Conservation (phyloP, 345 rosid species). For the Punica granatum region DNA sequence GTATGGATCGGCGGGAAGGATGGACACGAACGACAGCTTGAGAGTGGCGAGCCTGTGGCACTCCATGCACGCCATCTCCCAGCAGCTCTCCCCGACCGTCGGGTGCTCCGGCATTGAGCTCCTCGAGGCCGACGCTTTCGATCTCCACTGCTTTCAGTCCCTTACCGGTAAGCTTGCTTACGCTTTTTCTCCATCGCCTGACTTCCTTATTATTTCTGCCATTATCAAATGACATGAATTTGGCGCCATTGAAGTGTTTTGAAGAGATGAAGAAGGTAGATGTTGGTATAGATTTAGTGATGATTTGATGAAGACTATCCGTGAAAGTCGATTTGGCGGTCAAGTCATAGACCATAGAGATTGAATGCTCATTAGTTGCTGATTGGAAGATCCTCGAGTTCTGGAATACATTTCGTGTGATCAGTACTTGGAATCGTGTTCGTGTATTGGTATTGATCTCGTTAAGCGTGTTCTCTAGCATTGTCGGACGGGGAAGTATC, state of each 20-base stretch:
- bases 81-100: slow-evolving; percentile 82
- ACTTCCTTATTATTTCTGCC: neutral
- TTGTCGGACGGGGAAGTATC: neutral
- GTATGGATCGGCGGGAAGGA: slow-evolving; percentile 85
- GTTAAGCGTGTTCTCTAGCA: too few relatives aligned
- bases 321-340: neutral
- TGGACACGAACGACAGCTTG: slow-evolving; percentile 97
- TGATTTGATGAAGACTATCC: neutral
- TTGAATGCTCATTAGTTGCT: neutral
- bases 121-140: slow-evolving; percentile 90
- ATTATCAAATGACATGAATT: neutral
- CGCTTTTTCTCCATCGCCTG: neutral
- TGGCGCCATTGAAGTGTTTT: neutral
- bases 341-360: neutral
- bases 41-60: slow-evolving; percentile 98
- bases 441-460: too few relatives aligned
- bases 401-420: neutral
- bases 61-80: slow-evolving; percentile 99
- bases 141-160: slow-evolving; percentile 94
- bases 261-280: neutral
- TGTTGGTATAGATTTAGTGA: neutral
- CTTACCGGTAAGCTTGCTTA: slow-evolving; percentile 53
- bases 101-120: slow-evolving; percentile 95
- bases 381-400: neutral
- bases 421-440: neutral